phyloP scores from a whole-genome alignment of 768 basidiomycete species.

The Russula abietina region DNA sequence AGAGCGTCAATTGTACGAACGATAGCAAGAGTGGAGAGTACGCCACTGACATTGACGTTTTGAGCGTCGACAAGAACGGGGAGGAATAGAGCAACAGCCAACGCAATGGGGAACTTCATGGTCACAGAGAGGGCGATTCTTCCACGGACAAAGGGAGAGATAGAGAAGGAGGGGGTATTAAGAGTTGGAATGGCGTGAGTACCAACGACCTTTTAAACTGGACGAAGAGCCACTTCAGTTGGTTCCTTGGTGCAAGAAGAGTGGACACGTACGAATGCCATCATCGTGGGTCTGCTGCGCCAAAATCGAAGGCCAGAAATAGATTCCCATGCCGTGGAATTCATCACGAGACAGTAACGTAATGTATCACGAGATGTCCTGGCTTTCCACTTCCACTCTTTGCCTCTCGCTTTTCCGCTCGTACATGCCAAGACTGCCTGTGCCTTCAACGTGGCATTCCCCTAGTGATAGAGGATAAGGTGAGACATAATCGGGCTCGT shows the following conservation, averaged over 20 bases:
- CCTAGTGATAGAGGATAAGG: too few species aligned
- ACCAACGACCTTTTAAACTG: background rate
- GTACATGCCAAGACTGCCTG: too few species aligned
- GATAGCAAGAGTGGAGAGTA: background rate
- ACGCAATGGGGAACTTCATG: conserved; percentile 33
- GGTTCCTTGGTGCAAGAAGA: background rate
- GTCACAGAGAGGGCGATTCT: background rate
- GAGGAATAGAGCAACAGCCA: conserved; percentile 30
- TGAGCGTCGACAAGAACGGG: conserved; percentile 37
- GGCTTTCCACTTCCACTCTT: too few species aligned
- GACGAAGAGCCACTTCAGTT: too few species aligned
- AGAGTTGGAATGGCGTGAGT: background rate
- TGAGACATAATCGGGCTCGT: too few species aligned
- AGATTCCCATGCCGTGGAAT: background rate
- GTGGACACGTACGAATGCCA: background rate
- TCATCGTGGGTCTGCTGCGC: background rate
- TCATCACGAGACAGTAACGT: too few species aligned
- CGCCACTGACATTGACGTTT: conserved; percentile 21
- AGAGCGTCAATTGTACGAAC: background rate
- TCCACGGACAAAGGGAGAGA: background rate
- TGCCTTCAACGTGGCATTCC: too few species aligned
- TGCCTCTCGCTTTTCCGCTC: too few species aligned
- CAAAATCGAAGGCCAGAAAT: background rate
- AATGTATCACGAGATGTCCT: too few species aligned
- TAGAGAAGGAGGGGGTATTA: background rate